Conservation (phyloP, 2,329 filamentous ascomycete genomes). For the Akanthomyces lecanii region DNA sequence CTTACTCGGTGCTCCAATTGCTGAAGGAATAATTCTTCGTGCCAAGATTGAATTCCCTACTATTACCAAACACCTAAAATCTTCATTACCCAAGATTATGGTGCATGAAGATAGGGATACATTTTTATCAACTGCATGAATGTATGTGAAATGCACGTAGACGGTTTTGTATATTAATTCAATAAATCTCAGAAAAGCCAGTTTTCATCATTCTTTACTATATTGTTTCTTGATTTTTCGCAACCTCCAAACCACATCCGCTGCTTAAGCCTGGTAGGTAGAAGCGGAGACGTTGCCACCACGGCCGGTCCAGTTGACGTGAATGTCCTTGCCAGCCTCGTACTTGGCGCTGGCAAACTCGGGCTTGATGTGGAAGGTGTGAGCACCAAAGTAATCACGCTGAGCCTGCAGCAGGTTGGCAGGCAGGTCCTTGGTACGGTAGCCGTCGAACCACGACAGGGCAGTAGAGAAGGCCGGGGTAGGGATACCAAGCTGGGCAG, state of each 20-base stretch:
- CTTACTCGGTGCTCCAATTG: slow-evolving; percentile 45
- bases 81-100: slow-evolving; percentile 37
- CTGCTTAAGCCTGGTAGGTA: slow-evolving; percentile 87
- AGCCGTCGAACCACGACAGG: slow-evolving; percentile 97
- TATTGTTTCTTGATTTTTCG: neutral
- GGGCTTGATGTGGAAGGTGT: slow-evolving; percentile 86
- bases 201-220: slow-evolving; percentile 14
- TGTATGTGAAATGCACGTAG: neutral
- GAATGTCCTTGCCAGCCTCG: slow-evolving; percentile 80
- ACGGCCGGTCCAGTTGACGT: slow-evolving; percentile 99
- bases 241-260: neutral
- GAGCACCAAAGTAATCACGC: slow-evolving; percentile 98
- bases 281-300: slow-evolving; percentile 96
- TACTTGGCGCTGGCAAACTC: slow-evolving; percentile 74
- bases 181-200: slow-evolving; percentile 4
- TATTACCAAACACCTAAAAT: slow-evolving; percentile 56
- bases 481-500: slow-evolving; percentile 89
- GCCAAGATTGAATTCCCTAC: slow-evolving; percentile 48
- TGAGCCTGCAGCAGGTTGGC: slow-evolving; percentile 98
- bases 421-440: slow-evolving; percentile 93
- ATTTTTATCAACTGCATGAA: slow-evolving; percentile 25
- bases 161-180: slow-evolving; percentile 11
- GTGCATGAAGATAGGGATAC: slow-evolving; percentile 55
- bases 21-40: slow-evolving; percentile 54
- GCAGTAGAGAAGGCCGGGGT: slow-evolving; percentile 96